Evolutionary conservation across 2,329 filamentous ascomycete species (phyloP).

Genomic region (Alternaria panax): DNA sequence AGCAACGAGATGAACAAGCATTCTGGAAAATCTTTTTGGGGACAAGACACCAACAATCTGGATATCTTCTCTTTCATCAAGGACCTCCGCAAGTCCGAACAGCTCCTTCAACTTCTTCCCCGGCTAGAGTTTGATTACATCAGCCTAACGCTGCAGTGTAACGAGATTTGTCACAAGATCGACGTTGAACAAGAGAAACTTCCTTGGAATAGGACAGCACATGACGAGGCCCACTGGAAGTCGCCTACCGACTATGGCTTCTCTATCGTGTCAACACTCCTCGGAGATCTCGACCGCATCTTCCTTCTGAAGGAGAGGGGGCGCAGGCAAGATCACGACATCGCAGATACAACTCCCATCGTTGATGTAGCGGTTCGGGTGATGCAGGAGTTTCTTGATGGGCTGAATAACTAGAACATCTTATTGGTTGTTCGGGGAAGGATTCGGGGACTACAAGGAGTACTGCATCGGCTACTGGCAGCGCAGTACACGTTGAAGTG

Average conservation of each 20-base stretch:
- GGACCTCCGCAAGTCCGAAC: neutral
- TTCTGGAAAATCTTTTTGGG: neutral
- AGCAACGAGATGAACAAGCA: neutral
- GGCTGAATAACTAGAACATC: neutral
- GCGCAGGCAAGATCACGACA: neutral
- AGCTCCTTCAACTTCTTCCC: neutral
- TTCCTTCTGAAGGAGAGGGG: neutral
- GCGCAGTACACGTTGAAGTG: neutral
- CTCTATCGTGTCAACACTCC: neutral
- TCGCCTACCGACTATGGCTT: neutral
- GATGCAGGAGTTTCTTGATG: neutral
- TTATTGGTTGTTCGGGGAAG: neutral
- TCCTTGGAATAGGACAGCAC: neutral
- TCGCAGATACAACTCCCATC: neutral
- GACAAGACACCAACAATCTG: neutral
- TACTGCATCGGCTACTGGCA: neutral
- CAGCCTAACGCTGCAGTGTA: neutral
- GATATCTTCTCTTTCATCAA: neutral
- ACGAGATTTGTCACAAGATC: constrained; percentile 4
- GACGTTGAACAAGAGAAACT: neutral
- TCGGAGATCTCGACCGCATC: neutral
- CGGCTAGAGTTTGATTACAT: constrained; percentile 1
- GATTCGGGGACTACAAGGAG: neutral
- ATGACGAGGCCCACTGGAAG: neutral
- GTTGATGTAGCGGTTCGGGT: neutral